phyloP scores from a whole-genome alignment of 352 stramenopile genomes.

The Phytopythium ostracodes region DNA sequence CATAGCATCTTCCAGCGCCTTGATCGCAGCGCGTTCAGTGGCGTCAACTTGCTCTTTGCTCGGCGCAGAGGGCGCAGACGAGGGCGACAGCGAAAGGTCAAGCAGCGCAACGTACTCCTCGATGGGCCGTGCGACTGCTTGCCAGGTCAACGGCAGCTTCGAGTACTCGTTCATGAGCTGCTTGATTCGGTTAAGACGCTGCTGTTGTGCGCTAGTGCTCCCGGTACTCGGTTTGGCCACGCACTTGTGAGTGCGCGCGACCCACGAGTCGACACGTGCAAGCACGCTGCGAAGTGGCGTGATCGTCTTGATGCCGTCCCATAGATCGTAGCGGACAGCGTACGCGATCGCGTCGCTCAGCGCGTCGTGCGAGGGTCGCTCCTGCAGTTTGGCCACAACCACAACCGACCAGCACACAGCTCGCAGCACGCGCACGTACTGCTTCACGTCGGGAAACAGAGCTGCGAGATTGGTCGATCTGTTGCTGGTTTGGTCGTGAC shows the following conservation, averaged over 20 bases:
- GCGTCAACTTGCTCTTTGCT: slow-evolving; percentile 17
- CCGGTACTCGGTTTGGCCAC: slow-evolving; percentile 48
- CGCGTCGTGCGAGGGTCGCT: slow-evolving; percentile 60
- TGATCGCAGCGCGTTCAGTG: slow-evolving; percentile 23
- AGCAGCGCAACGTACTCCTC: slow-evolving; percentile 33
- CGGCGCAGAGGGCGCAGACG: neutral
- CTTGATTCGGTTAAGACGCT: slow-evolving; percentile 62
- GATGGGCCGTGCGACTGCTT: slow-evolving; percentile 27
- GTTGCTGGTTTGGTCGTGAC: neutral
- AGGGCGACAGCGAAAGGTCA: slow-evolving; percentile 3
- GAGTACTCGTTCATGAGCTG: slow-evolving; percentile 85
- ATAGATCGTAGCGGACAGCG: slow-evolving; percentile 52
- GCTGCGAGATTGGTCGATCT: slow-evolving; percentile 37
- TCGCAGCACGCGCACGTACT: slow-evolving; percentile 61
- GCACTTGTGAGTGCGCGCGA: slow-evolving; percentile 75
- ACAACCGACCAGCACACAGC: slow-evolving; percentile 71
- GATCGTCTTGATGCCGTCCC: slow-evolving; percentile 72
- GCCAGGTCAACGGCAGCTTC: slow-evolving; percentile 78
- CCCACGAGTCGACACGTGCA: slow-evolving; percentile 71
- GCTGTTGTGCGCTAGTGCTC: slow-evolving; percentile 23
- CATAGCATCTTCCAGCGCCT: slow-evolving; percentile 39
- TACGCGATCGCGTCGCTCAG: slow-evolving; percentile 61
- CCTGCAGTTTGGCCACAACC: slow-evolving; percentile 69
- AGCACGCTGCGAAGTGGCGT: slow-evolving; percentile 66
- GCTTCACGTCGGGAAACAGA: slow-evolving; percentile 63